phyloP scores from a whole-genome alignment of 2,329 filamentous ascomycete species.

The Dactylella cylindrospora region DNA sequence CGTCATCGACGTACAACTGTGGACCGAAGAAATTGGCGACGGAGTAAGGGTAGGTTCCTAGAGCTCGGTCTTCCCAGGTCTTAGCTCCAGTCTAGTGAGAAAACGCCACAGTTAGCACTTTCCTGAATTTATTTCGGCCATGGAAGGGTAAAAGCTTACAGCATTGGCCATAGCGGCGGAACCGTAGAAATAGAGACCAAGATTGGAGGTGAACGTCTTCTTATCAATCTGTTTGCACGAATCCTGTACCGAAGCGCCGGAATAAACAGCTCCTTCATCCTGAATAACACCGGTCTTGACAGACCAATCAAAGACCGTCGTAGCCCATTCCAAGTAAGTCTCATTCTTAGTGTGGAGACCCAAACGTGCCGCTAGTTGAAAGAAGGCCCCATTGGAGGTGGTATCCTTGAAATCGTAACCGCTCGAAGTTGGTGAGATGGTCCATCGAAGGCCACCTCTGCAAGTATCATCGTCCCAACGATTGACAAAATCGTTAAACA shows the following conservation, averaged over 20 bases:
- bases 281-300: constrained; percentile 61
- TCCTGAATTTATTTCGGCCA: neutral
- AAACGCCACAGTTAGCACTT: neutral
- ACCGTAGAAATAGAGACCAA: constrained; percentile 67
- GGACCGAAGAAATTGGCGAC: constrained; percentile 13
- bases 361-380: constrained; percentile 69
- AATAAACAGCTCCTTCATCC: constrained; percentile 58
- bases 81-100: constrained; percentile 21
- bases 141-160: constrained; percentile 28
- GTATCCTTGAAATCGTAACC: constrained; percentile 78
- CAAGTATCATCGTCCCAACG: constrained; percentile 72
- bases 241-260: constrained; percentile 50
- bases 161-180: constrained; percentile 66
- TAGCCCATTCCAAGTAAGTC: constrained; percentile 78
- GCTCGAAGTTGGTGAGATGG: constrained; percentile 74
- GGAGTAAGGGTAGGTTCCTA: neutral
- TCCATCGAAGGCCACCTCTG: constrained; percentile 74
- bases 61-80: constrained; percentile 13
- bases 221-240: constrained; percentile 61
- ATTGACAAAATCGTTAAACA: constrained; percentile 69
- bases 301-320: constrained; percentile 70
- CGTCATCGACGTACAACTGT: constrained; percentile 51
- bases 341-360: constrained; percentile 75
- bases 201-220: constrained; percentile 65
- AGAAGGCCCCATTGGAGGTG: constrained; percentile 69